These are phyloP conservation scores for Adansonia rubrostipa DNA, from an alignment of 441 rosid genomes.

Conservation along the genomic window DNA sequence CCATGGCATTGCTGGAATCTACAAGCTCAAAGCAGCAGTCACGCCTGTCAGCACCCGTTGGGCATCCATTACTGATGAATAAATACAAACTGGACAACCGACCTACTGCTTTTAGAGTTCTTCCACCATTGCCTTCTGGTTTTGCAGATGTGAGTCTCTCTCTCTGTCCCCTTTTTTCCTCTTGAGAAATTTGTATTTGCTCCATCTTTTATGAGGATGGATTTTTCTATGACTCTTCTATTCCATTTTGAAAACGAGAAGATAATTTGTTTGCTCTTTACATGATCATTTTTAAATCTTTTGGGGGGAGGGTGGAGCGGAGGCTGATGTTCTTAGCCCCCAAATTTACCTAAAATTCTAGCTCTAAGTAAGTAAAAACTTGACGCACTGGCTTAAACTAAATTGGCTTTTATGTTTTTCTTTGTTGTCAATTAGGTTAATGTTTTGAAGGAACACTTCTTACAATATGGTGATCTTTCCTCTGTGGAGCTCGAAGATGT, in stretches of 20 bases:
- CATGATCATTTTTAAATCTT: background rate
- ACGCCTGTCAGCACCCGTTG: constrained; percentile 39
- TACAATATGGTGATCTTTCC: constrained; percentile 72
- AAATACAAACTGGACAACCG: constrained; percentile 91
- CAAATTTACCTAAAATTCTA: background rate
- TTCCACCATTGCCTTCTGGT: constrained; percentile 79
- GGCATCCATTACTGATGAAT: constrained; percentile 49
- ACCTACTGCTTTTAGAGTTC: constrained; percentile 69
- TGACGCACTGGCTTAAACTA: constrained; percentile 4
- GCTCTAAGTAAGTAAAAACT: too few relatives aligned
- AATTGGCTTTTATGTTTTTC: constrained; percentile 10
- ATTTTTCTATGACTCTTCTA: background rate
- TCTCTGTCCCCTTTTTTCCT: constrained; percentile 23
- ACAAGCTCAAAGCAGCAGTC: constrained; percentile 49
- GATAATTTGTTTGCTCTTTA: too few relatives aligned
- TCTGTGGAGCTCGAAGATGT: constrained; percentile 69
- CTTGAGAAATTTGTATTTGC: background rate
- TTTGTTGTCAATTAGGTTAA: constrained; percentile 47
- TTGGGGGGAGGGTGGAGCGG: background rate
- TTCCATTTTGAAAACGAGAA: background rate
- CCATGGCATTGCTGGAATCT: constrained; percentile 44
- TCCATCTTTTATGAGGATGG: background rate
- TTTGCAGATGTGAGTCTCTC: constrained; percentile 71
- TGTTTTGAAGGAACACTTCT: constrained; percentile 75
- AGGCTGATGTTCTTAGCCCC: background rate